Evolutionary conservation across 2,329 filamentous ascomycete species (phyloP), one percentile per base, ranked within the genome.

Genomic region (Cytospora chrysosperma): DNA sequence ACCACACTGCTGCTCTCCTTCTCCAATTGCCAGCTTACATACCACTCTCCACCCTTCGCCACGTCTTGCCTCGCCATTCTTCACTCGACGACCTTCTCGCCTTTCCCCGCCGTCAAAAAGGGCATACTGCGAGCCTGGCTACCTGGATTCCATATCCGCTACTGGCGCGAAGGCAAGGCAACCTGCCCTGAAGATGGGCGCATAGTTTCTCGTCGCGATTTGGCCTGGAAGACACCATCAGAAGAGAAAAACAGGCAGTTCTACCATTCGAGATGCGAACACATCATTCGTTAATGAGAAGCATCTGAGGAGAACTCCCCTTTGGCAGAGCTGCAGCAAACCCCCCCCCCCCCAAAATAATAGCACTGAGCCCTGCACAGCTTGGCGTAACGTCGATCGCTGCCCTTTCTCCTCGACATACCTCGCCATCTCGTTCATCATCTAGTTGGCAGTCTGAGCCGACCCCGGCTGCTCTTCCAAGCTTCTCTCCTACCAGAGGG

Each of bases 171-270:
- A 55, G 59, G 21, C 51, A 55, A 49, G 51, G 54, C 59, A 55
- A 50, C 53, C 32, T 40, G 34, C 51, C 52, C 34, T 52, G 40
- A 64, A 63, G 64, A 65, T 65, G 64, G 64, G 61, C 57, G 61
- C 61, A 59, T 65, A 65, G 64, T 50, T 51, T 49, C 30, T 37
- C 57, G 50, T 58, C 53, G 57, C 61, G 56, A 61, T 51, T 55
- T 37, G 61, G 61, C 55, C 57, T 37, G 40, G 59, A 49, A 57
- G 59, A 59, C 49, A 51, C 37, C 58, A 50, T n/a, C 51, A 61
- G 40, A 43, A 37, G 21, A 24, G 21, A 12, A 30, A 30, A 47
- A 47, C 24, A n/a, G 43, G 24, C 43, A 47, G 43, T 55, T 43
- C 15, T 34, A 24, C 26, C 59, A 50, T 61, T 55, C 61, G 61